Percentiles rank a stretch among this genome's conserved stretches.
phyloP scores from a whole-genome alignment of 805 yeast species.

The Pichia deserticola region DNA sequence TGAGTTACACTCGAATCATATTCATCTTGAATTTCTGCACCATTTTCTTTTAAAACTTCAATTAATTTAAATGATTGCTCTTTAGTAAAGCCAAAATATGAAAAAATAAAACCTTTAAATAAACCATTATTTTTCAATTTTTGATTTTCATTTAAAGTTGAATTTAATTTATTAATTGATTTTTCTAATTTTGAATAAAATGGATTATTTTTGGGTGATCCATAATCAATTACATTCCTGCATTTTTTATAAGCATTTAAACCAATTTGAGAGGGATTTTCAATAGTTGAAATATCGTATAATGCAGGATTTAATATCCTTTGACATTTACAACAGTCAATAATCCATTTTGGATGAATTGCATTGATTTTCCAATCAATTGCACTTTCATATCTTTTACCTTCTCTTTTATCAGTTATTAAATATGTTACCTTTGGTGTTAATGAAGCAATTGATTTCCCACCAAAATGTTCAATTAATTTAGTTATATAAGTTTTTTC shows the following conservation, averaged over 20 bases:
- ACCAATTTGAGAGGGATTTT: constrained; percentile 16
- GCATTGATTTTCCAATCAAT: constrained; percentile 45
- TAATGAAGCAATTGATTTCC: constrained; percentile 43
- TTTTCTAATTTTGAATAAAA: not conserved
- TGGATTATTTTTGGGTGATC: constrained; percentile 1
- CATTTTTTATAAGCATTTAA: constrained; percentile 25
- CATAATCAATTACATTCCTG: constrained; percentile 10
- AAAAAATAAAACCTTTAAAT: constrained; percentile 37
- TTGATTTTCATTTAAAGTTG: not conserved
- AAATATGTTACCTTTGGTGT: constrained; percentile 37
- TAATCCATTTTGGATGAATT: constrained; percentile 45
- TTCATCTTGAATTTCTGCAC: constrained; percentile 16
- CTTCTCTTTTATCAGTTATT: constrained; percentile 43
- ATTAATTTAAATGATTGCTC: constrained; percentile 14
- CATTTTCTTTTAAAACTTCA: constrained; percentile 14
- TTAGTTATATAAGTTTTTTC: constrained; percentile 28
- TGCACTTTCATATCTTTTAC: constrained; percentile 47
- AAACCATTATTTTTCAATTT: constrained; percentile 16
- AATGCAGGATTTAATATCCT: constrained; percentile 35
- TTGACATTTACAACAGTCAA: constrained; percentile 38
- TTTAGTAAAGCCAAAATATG: constrained; percentile 25
- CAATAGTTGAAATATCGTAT: constrained; percentile 29
- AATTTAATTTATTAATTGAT: not conserved
- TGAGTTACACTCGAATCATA: constrained; percentile 31
- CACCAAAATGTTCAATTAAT: constrained; percentile 39